Evolutionary conservation across 2,329 filamentous ascomycete genomes (phyloP), one percentile per base, ranked within the genome.

Genomic region (Monilinia fructicola): DNA sequence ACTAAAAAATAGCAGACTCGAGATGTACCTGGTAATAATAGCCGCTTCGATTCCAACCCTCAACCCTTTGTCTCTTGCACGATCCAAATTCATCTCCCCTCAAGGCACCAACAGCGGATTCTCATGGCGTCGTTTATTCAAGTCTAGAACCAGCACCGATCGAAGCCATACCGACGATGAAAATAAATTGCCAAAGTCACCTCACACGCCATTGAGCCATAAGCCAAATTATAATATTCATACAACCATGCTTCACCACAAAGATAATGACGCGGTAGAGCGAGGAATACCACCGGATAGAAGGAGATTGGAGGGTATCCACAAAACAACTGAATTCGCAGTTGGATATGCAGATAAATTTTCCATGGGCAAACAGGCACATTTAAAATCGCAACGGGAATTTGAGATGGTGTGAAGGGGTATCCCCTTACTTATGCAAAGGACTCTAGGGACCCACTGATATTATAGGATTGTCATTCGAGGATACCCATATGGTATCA

Each of bases 11-110:
- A 54, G 10, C 21, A 54, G 52, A 35, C 52, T 54, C 52, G 52
- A 54, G 31, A 54, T 54, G 52, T 54, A 54, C 18, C 52, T 54
- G 6, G 52, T 54, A 4, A 35, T 54, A 35, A 54, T 54, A 35
- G 52, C 52, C 2, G 52, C 52, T 18, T 54, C 26, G 2, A 54
- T 54, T 26, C 52, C 52, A 35, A 54, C 26, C 31, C 52, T 54
- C 52, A 54, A 54, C 14, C 52, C 52, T 9, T 14, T 54, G 1
- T 12, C 26, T 18, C 52, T 54, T 16, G 21, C 31, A 26, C 18
- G 6, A 35, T 54, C 12, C 52, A 31, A 31, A 21, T 31, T 54
- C 31, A 35, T 28, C 52, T 54, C 18, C 12, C 10, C 52, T 7
- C 26, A 11, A 54, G 18, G 28, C 26, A 54, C 26, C 4, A 28